These are phyloP conservation scores for Digitaria exilis DNA, from an alignment of 202 grass and related monocot genomes.

Conservation along the genomic window DNA sequence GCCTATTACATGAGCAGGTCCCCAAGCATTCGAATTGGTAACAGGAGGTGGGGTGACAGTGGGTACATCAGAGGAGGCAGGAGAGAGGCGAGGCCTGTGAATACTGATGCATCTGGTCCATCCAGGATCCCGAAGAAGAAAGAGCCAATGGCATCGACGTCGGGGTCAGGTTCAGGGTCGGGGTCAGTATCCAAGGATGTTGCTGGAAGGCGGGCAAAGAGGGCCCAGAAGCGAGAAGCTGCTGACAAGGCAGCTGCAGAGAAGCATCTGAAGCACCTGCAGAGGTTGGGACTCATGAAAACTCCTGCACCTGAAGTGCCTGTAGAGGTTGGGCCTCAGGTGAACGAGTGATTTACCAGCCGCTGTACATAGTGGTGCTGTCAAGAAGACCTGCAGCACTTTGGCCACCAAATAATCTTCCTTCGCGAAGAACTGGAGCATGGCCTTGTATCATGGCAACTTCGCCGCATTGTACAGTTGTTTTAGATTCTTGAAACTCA, in stretches of 20 bases:
- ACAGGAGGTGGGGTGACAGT: constrained; percentile 91
- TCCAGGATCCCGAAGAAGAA: constrained; percentile 63
- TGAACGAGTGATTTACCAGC: constrained; percentile 19
- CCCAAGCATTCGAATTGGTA: constrained; percentile 73
- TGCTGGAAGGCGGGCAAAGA: constrained; percentile 77
- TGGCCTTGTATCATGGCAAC: constrained; percentile 49
- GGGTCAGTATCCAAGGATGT: constrained; percentile 62
- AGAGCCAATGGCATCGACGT: constrained; percentile 21
- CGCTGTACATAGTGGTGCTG: constrained; percentile 28
- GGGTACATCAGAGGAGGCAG: constrained; percentile 83
- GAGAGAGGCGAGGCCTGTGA: constrained; percentile 77
- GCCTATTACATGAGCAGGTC: constrained; percentile 71
- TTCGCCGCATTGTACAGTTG: constrained; percentile 57
- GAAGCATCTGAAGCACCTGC: constrained; percentile 79
- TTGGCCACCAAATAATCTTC: constrained; percentile 52
- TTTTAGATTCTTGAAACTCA: constrained; percentile 27
- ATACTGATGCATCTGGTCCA: constrained; percentile 31
- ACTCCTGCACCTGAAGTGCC: constrained; percentile 54
- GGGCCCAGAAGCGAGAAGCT: constrained; percentile 89
- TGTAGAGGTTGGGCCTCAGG: constrained; percentile 53
- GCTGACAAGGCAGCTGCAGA: constrained; percentile 85
- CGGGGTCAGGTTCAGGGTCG: constrained; percentile 12
- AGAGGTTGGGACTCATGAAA: constrained; percentile 73
- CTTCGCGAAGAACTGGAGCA: constrained; percentile 17
- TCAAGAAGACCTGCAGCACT: constrained; percentile 25